phyloP scores from a whole-genome alignment of 768 basidiomycete species.

The Sporobolomyces phaffii region DNA sequence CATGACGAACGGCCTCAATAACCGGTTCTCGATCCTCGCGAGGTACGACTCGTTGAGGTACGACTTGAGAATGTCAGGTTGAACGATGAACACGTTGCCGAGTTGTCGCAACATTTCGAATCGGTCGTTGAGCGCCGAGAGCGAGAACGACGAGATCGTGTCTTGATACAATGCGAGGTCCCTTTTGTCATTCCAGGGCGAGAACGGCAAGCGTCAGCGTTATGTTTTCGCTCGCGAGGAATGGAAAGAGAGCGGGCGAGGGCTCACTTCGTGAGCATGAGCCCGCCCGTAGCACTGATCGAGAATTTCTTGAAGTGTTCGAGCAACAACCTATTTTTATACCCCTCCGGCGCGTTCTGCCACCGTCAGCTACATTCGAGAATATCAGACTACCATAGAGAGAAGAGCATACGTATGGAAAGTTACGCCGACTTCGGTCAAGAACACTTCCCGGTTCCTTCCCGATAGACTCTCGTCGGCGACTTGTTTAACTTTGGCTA shows the following conservation, averaged over 20 bases:
- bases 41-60: constrained; percentile 88
- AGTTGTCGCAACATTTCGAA: constrained; percentile 98
- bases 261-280: constrained; percentile 92
- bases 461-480: constrained; percentile 74
- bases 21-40: constrained; percentile 75
- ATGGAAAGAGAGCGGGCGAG: too few relatives aligned
- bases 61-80: constrained; percentile 86
- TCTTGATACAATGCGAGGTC: constrained; percentile 97
- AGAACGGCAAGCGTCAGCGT: constrained; percentile 4
- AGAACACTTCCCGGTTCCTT: constrained; percentile 84
- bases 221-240: neutral
- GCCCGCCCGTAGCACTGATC: constrained; percentile 88
- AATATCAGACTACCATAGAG: too few relatives aligned
- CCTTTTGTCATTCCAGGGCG: constrained; percentile 55
- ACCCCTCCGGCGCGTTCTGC: too few relatives aligned
- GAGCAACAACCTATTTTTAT: constrained; percentile 63
- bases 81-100: constrained; percentile 93
- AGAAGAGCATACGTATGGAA: constrained; percentile 76
- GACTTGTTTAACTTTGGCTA: constrained; percentile 73
- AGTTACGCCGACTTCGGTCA: constrained; percentile 85
- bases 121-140: constrained; percentile 79
- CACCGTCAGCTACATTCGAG: neutral
- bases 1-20: constrained; percentile 83
- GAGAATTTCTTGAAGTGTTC: constrained; percentile 95
- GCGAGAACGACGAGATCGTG: constrained; percentile 68